Percentiles rank a stretch among this genome's conserved stretches.
These are phyloP conservation scores for Amauroascus niger DNA, from an alignment of 2,329 filamentous ascomycete species.

Conservation along the genomic window DNA sequence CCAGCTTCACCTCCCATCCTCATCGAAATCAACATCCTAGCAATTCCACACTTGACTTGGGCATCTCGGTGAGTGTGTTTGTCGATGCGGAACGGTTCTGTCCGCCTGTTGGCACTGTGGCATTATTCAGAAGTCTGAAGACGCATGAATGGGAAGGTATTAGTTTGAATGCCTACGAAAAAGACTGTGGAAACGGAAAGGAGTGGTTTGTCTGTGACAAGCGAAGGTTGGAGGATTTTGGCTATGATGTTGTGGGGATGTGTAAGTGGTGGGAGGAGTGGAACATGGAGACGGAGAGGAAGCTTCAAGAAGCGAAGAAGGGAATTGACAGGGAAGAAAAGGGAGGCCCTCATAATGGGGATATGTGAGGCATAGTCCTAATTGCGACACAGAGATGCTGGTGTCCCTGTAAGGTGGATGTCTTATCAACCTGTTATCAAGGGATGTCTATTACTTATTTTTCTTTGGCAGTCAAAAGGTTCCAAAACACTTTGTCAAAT, in stretches of 20 bases:
- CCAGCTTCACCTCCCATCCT: conserved; percentile 9
- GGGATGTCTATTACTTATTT: no score
- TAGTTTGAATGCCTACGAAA: conserved; percentile 26
- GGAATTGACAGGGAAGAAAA: not conserved
- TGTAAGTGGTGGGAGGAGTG: conserved; percentile 20
- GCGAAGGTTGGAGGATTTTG: conserved; percentile 15
- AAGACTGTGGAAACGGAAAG: conserved; percentile 16
- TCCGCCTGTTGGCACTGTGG: conserved; percentile 23
- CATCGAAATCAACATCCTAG: not conserved
- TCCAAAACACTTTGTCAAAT: no score
- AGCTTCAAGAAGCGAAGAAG: not conserved
- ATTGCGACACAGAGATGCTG: not conserved
- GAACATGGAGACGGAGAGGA: not conserved
- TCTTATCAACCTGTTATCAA: no score
- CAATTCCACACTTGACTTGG: conserved; percentile 8
- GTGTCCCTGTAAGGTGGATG: not conserved
- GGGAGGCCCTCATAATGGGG: not conserved
- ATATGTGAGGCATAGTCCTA: not conserved
- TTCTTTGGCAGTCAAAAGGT: no score
- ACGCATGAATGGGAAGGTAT: conserved; percentile 24
- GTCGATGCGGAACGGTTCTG: conserved; percentile 23
- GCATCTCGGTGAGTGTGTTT: conserved; percentile 24
- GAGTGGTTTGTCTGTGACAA: conserved; percentile 22
- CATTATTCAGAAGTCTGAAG: conserved; percentile 22
- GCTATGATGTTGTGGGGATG: conserved; percentile 17